Base-by-base conservation (phyloP, 129 eudicot species). In the Calendula officinalis region DNA sequence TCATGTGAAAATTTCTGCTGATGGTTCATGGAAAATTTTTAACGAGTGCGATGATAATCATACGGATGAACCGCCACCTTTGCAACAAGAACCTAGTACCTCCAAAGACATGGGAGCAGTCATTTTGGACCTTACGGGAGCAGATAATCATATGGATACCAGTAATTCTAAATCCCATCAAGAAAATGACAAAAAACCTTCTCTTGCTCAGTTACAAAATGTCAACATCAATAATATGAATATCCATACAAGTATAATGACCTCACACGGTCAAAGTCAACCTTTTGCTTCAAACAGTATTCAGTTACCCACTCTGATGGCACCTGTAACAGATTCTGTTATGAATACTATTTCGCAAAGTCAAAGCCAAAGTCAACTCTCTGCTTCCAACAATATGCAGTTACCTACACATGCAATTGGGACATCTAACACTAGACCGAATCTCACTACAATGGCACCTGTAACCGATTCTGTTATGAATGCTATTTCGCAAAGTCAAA, bases 11-110 rank as follows among this genome's bases (percentile, higher is more conserved):
- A 45, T 89, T 64, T 81, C 86, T 30, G 80, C 86, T 9, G 97
- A 89, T 41, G 97, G 97, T 37, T 74, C 84, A 7, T 89, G 97
- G 95, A 76, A 72, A 59, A 80, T 81, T 42, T 69, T 75, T 66
- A 56, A 56, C 2, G 89, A 77, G 58, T 59, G 64, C 44, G 77
- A 70, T 53, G 87, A 70, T 22, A 22, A 22, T 36, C 71, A 68
- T 32, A 66, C 55, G 22, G 66, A 86, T 64, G 76, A 68, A 14
- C 80, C 60, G 40, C 54, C 74, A 68, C 39, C 77, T 10, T 45
- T 45, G 30, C 72, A 66, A 67, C 74, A 75, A 66, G 75, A 71
- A 15, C 7, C 76, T 59, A 45, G 48, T 32, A 63, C 41, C 64
- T 36, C 53, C 50, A 7, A 62, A 49, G 30, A 53, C 46, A 47